Conservation (phyloP, 441 rosid species). For the Euphorbia schlechtendalii region DNA sequence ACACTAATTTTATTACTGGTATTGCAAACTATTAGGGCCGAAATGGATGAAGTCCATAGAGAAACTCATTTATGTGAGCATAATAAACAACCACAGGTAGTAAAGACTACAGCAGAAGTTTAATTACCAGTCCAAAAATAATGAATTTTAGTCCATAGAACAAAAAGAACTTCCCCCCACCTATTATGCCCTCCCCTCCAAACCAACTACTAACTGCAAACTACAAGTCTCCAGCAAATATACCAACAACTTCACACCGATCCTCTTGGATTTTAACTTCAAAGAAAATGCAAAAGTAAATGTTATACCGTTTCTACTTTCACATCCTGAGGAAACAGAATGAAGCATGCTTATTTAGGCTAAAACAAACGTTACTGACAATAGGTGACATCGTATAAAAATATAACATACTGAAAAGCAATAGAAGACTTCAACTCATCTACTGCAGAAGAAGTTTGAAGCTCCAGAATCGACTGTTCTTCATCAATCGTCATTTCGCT, state of each 20-base stretch:
- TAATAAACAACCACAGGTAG: background rate
- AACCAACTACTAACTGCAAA: background rate
- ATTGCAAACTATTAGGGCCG: background rate
- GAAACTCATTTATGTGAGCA: background rate
- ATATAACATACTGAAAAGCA: slow-evolving; percentile 54
- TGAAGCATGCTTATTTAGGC: background rate
- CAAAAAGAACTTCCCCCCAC: too few relatives aligned
- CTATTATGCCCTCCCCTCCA: background rate
- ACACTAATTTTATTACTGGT: background rate
- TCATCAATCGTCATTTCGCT: slow-evolving; percentile 72
- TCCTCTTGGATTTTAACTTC: background rate
- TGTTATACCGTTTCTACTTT: background rate
- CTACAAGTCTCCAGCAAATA: background rate
- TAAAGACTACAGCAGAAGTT: background rate
- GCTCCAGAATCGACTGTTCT: slow-evolving; percentile 59
- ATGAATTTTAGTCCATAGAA: background rate
- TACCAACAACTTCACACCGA: background rate
- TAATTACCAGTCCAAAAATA: background rate
- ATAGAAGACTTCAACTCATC: slow-evolving; percentile 64
- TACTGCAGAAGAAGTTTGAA: slow-evolving; percentile 57
- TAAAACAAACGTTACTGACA: background rate
- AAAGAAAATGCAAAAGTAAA: background rate
- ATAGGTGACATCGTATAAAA: background rate
- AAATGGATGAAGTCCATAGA: background rate
- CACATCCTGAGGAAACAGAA: background rate